Base-by-base conservation (phyloP, 2,329 filamentous ascomycete genomes). In the Beauveria asiatica region DNA sequence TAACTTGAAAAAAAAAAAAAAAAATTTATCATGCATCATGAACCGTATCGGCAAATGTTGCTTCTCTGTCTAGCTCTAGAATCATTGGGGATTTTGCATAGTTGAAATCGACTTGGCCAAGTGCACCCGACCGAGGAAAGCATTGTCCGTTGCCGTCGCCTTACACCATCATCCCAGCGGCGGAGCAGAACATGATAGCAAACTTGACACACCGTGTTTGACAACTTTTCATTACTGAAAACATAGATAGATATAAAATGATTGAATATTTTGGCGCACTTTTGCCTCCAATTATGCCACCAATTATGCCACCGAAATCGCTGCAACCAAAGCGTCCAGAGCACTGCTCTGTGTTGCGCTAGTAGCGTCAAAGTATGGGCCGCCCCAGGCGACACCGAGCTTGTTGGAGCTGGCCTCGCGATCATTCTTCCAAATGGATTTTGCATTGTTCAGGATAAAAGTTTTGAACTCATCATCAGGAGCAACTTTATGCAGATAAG, bases 291-390 rank as follows among this genome's bases (percentile, higher is more conserved):
- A 23, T 23, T 23, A 23, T n/a, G n/a, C n/a, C n/a, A 4, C 27
- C 8, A 27, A 33, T 25, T 65, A 72, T 42, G 69, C 68, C 16
- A 77, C 74, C 23, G 72, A 73, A 64, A 80, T 68, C 7, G 85
- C 86, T 30, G 83, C 87, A 62, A 90, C 82, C 33, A 90, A 73
- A 41, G 79, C 82, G 71, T 90, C 87, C 71, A 90, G 72, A 0
- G 84, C 87, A 19, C 82, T 83, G 67, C 81, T 83, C 50, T 90
- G 87, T 23, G 83, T 83, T 52, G 80, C 78, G 1, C 85, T 83
- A 1, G 77, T 80, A 44, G 78, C 75, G 1, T 69, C 68, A 3
- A 72, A 67, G 44, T 81, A 81, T 0, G 86, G 85, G 0, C 86
- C 87, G 1, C 79, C 76, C 87, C 87, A 90, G n/a, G 82, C 74